A percentile compares a stretch with the other conserved stretches of the same genome.
Evolutionary conservation across 805 yeast genomes (phyloP).

Genomic region (Scheffersomyces lignosus): DNA sequence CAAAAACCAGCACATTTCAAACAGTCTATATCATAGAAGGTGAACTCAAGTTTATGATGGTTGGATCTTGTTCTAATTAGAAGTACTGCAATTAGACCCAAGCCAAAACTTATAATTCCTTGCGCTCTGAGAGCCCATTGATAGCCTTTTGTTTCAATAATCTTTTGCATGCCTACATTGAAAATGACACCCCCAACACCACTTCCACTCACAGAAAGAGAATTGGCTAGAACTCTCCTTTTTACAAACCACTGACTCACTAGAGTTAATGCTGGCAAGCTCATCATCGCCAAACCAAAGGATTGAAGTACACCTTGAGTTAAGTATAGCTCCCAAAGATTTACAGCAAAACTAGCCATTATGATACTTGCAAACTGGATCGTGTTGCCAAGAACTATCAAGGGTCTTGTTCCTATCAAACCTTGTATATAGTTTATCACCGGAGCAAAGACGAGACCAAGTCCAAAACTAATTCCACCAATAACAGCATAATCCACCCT

Average conservation of each 20-base stretch:
- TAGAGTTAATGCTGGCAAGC: conserved; percentile 58
- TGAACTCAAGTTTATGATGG: conserved; percentile 21
- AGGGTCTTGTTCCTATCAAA: conserved; percentile 38
- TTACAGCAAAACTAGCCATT: conserved; percentile 59
- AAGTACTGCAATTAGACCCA: conserved; percentile 20
- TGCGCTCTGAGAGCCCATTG: conserved; percentile 54
- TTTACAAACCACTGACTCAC: conserved; percentile 72
- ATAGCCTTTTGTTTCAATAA: conserved; percentile 37
- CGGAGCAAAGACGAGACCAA: conserved; percentile 50
- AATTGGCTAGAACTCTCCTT: conserved; percentile 55
- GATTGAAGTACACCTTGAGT: conserved; percentile 71
- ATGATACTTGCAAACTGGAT: conserved; percentile 55
- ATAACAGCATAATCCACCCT: conserved; percentile 62
- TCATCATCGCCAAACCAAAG: conserved; percentile 54
- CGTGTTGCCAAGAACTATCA: conserved; percentile 47
- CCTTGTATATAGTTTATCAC: conserved; percentile 48
- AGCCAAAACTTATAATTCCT: conserved; percentile 35
- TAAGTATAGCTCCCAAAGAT: conserved; percentile 64
- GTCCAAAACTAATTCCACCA: conserved; percentile 66
- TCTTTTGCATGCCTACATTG: conserved; percentile 48
- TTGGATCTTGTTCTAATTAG: conserved; percentile 7
- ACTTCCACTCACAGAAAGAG: conserved; percentile 50
- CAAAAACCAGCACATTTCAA: conserved; percentile 43
- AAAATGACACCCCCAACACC: conserved; percentile 55
- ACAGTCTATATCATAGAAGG: conserved; percentile 41